Evolutionary conservation across 495 filamentous ascomycete species (phyloP), one percentile per base, ranked within the genome.

Genomic region (Staphylotrichum tortipilum): DNA sequence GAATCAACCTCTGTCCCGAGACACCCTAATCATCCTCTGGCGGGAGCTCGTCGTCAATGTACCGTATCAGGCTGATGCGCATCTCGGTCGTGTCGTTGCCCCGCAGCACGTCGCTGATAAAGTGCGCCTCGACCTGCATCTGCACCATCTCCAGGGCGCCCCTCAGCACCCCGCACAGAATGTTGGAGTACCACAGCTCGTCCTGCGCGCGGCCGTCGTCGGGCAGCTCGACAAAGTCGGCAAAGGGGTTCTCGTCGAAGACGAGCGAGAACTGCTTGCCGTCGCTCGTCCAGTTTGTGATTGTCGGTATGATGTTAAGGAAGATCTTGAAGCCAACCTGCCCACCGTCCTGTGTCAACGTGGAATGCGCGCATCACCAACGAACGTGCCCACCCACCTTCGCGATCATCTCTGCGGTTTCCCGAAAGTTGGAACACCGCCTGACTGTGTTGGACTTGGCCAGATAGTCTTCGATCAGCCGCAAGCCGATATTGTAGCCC

Each of bases 241-340:
- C 94, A 47, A 98, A 65, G 2, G 92, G 92, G 61, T 97, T 98
- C 64, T 98, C 92, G 51, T 98, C 92, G 54, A 98, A 94, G 19
- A 95, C 79, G 28, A 98, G 73, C 2, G 89, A 95, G 72, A 96
- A 98, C 59, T 92, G 86, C 61, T 95, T 95, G 70, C 83, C 90
- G 70, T 98, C 92, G 66, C 78, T 85, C 21, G 88, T 85, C 92
- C 92, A 97, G 65, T 95, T 95, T 41, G 89, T 87, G 56, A 97
- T 83, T 4, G 84, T 86, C 3, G 92, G 92, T n/a, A 89, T 89
- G 57, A 96, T 88, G 58, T 98, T 98, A 47, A 98, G 80, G 67
- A 98, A 98, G 50, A 97, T 94, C 75, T 97, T 97, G 71, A 98
- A 98, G 47, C 92, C 92, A 53, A 96, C 84, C 90, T 96, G 57